phyloP scores from a whole-genome alignment of 306 rosid genomes.

The Urtica urens region DNA sequence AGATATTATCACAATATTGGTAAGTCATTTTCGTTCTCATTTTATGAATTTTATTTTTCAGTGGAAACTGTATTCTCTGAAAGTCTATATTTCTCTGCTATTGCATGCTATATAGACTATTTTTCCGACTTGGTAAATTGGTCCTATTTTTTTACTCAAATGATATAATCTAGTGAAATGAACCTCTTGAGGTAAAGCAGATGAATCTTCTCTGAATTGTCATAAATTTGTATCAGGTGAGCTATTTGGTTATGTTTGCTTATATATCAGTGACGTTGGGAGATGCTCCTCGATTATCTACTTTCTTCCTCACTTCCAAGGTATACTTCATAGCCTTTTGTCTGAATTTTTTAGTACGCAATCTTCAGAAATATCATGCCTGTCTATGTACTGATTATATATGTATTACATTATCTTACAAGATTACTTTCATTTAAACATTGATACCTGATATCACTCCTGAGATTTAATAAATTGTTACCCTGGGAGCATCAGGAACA shows the following conservation, averaged over 20 bases:
- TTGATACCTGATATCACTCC: no score
- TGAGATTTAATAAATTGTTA: no score
- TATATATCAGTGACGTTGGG: constrained; percentile 88
- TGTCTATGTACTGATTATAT: no score
- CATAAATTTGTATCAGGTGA: constrained; percentile 43
- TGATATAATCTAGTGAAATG: no score
- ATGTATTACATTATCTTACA: no score
- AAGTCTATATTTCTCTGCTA: constrained; percentile 1
- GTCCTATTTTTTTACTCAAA: no score
- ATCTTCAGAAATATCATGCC: no score
- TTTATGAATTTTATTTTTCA: neutral
- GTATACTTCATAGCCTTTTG: constrained; percentile 24
- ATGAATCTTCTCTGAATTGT: neutral
- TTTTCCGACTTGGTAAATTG: neutral
- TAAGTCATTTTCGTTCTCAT: constrained; percentile 23
- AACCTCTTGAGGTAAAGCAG: neutral
- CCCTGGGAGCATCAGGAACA: no score
- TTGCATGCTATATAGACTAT: neutral
- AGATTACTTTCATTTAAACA: no score
- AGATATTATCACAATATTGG: constrained; percentile 76
- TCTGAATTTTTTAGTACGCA: neutral
- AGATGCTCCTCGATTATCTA: constrained; percentile 45
- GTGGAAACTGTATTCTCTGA: constrained; percentile 3
- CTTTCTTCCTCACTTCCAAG: constrained; percentile 82
- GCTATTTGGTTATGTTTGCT: constrained; percentile 94